Evolutionary conservation across 495 filamentous ascomycete genomes (phyloP).

Genomic region (Letharia lupina): DNA sequence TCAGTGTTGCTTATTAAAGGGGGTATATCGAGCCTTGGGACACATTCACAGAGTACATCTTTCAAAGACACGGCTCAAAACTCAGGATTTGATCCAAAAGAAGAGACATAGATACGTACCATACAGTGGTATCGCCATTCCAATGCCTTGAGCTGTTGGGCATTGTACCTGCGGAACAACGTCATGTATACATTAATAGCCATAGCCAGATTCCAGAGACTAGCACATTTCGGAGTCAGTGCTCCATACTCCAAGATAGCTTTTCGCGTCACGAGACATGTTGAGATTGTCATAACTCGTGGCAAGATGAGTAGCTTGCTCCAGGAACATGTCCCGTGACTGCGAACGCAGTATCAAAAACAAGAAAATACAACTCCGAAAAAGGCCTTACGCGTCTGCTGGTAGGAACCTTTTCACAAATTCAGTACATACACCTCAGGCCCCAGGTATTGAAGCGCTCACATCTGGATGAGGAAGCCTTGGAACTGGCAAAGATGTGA

Average conservation of each 20-base stretch:
- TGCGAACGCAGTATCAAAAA: too few relatives aligned
- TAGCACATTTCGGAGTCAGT: too few relatives aligned
- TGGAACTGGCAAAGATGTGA: slow-evolving; percentile 65
- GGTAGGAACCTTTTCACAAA: slow-evolving; percentile 54
- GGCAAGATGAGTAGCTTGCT: too few relatives aligned
- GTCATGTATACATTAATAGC: slow-evolving; percentile 80
- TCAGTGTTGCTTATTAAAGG: not conserved
- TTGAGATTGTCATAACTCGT: too few relatives aligned
- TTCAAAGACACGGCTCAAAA: not conserved
- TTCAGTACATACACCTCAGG: not conserved
- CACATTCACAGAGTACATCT: not conserved
- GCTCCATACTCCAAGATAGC: too few relatives aligned
- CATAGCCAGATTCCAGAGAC: slow-evolving; percentile 72
- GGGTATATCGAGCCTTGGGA: not conserved
- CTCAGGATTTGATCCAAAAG: not conserved
- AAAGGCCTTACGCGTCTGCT: slow-evolving; percentile 49
- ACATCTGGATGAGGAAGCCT: slow-evolving; percentile 70
- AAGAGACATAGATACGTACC: not conserved
- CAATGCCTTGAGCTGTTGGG: slow-evolving; percentile 56
- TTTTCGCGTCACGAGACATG: too few relatives aligned
- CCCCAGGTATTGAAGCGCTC: slow-evolving; percentile 19
- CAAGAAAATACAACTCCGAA: too few relatives aligned
- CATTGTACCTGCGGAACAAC: slow-evolving; percentile 69
- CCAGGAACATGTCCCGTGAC: too few relatives aligned
- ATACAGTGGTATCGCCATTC: slow-evolving; percentile 62